phyloP scores from a whole-genome alignment of 1,284 basidiomycete genomes.

The Leccinum fallax region DNA sequence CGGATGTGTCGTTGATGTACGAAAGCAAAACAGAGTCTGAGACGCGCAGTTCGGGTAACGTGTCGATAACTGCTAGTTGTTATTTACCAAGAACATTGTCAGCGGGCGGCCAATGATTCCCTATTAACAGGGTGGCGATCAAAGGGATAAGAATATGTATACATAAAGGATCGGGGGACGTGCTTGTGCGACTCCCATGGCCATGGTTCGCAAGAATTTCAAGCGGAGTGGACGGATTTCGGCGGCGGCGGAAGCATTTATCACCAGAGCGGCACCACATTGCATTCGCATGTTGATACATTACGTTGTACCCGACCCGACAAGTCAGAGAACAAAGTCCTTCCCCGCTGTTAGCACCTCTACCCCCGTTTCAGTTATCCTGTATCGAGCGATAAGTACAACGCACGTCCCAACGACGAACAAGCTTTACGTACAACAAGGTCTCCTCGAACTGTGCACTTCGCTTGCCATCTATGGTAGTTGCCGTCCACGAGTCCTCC shows the following conservation, averaged over 20 bases:
- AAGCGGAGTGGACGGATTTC: slow-evolving; percentile 16
- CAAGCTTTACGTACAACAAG: slow-evolving; percentile 61
- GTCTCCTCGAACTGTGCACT: slow-evolving; percentile 98
- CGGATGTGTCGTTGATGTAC: slow-evolving; percentile 25
- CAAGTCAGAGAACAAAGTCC: slow-evolving; percentile 38
- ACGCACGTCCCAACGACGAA: slow-evolving; percentile 1
- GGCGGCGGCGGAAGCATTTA: slow-evolving; percentile 19
- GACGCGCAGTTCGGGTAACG: slow-evolving; percentile 28
- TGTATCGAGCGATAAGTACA: slow-evolving; percentile 39
- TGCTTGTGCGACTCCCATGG: slow-evolving; percentile 23
- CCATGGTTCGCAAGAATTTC: slow-evolving; percentile 22
- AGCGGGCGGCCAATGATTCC: slow-evolving; percentile 23
- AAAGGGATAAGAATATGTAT: slow-evolving; percentile 36
- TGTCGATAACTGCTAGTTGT: slow-evolving; percentile 25
- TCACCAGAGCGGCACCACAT: slow-evolving; percentile 9
- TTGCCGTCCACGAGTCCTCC: slow-evolving; percentile 94
- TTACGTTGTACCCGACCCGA: slow-evolving; percentile 21
- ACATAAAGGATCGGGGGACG: slow-evolving; percentile 30
- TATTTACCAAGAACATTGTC: slow-evolving; percentile 34
- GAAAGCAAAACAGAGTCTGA: slow-evolving; percentile 23
- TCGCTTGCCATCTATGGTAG: slow-evolving; percentile 84
- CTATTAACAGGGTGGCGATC: slow-evolving; percentile 27
- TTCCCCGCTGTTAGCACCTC: slow-evolving; percentile 83
- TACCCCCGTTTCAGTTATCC: slow-evolving; percentile 89
- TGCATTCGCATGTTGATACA: slow-evolving; percentile 24